Percentiles rank a stretch among this genome's conserved stretches.
These are phyloP conservation scores for Wickerhamomyces kurtzmanii DNA, from an alignment of 805 yeast species.

Conservation along the genomic window DNA sequence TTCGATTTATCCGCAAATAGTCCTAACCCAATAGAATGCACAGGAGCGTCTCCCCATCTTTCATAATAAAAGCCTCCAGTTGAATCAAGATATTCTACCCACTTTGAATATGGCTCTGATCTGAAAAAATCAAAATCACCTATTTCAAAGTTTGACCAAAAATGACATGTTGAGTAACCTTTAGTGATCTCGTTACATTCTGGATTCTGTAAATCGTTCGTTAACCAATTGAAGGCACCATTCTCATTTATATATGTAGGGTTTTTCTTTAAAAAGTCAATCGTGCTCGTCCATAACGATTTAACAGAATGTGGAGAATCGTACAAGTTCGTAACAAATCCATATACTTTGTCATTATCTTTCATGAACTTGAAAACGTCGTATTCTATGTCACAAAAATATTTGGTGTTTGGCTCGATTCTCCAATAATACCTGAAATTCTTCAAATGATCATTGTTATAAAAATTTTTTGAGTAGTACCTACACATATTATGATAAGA, in stretches of 20 bases:
- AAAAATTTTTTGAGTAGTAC: conserved; percentile 59
- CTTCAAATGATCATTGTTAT: conserved; percentile 49
- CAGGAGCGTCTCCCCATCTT: conserved; percentile 94
- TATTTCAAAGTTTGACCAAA: conserved; percentile 87
- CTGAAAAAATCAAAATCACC: conserved; percentile 78
- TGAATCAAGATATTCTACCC: conserved; percentile 54
- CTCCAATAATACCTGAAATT: conserved; percentile 73
- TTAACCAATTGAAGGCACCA: conserved; percentile 55
- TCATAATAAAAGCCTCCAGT: conserved; percentile 83
- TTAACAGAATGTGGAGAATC: conserved; percentile 58
- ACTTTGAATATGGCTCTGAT: conserved; percentile 51
- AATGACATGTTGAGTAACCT: conserved; percentile 62
- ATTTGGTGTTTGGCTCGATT: conserved; percentile 64
- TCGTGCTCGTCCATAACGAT: conserved; percentile 62
- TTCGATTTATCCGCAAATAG: conserved; percentile 58
- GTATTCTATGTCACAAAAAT: conserved; percentile 60
- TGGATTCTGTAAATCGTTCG: conserved; percentile 46
- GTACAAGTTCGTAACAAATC: conserved; percentile 59
- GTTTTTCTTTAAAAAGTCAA: conserved; percentile 43
- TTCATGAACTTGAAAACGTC: conserved; percentile 73
- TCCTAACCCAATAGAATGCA: conserved; percentile 66
- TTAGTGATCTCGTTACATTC: conserved; percentile 27
- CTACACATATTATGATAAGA: conserved; percentile 85
- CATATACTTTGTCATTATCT: conserved; percentile 58
- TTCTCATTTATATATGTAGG: conserved; percentile 51